phyloP scores from a whole-genome alignment of 2,329 filamentous ascomycete species.

The Xylariaceae sp. region DNA sequence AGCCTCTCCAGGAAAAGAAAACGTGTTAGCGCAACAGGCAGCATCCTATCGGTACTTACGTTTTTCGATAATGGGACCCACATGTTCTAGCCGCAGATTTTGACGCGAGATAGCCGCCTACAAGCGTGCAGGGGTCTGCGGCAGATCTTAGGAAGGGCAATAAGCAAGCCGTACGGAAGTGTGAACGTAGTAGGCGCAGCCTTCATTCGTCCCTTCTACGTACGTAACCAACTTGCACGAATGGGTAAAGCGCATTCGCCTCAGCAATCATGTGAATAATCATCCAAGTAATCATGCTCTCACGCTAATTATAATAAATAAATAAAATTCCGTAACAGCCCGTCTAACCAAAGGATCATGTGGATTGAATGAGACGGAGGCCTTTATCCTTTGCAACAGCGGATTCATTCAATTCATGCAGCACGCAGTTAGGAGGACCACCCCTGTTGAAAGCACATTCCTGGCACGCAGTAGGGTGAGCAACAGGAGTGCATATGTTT shows the following conservation, averaged over 20 bases:
- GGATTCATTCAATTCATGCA: not conserved
- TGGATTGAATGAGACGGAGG: no score
- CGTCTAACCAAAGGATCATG: no score
- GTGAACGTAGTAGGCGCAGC: no score
- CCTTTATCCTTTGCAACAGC: not conserved
- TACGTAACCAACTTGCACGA: no score
- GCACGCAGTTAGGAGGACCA: not conserved
- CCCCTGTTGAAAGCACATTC: not conserved
- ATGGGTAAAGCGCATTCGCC: no score
- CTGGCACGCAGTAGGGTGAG: not conserved
- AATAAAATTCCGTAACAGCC: no score
- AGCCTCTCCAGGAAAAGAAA: slow-evolving; percentile 23
- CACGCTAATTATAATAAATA: no score
- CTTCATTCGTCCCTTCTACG: no score
- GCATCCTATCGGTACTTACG: slow-evolving; percentile 1
- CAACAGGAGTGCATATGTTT: not conserved
- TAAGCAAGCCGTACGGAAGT: not conserved
- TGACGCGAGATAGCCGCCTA: slow-evolving; percentile 25
- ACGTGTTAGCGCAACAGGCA: slow-evolving; percentile 4
- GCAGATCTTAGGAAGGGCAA: slow-evolving; percentile 9
- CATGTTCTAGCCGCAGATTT: slow-evolving; percentile 19
- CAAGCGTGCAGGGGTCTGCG: slow-evolving; percentile 11
- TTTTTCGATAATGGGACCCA: slow-evolving; percentile 10
- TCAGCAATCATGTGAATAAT: no score
- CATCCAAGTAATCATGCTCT: no score